Evolutionary conservation across 768 basidiomycete genomes (phyloP).

Genomic region (Lyophyllum semitale): DNA sequence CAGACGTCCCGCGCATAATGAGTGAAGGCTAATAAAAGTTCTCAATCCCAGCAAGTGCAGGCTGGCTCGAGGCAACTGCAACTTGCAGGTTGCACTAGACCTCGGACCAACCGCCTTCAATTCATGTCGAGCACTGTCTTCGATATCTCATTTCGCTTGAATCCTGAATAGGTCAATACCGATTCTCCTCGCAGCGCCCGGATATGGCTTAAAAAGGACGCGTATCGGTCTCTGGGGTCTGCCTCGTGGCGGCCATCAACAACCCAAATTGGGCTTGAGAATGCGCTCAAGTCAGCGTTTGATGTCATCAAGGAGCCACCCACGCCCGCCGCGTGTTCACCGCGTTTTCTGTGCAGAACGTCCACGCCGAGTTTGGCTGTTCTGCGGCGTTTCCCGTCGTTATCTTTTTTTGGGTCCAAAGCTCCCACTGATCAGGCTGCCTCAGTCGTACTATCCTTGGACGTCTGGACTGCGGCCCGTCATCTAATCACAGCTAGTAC

Average conservation of each 20-base stretch:
- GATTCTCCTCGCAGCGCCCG: background rate
- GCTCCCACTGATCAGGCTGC: background rate
- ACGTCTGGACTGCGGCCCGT: background rate
- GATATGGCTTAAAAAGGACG: background rate
- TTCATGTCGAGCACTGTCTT: background rate
- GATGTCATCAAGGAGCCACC: constrained; percentile 6
- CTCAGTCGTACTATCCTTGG: background rate
- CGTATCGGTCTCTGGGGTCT: constrained; percentile 14
- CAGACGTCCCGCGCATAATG: background rate
- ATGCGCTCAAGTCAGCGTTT: constrained; percentile 12
- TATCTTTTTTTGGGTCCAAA: background rate
- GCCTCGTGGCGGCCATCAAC: constrained; percentile 13
- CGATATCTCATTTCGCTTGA: background rate
- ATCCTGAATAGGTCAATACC: background rate
- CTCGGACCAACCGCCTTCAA: background rate
- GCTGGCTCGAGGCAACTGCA: no score
- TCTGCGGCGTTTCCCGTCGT: constrained; percentile 5
- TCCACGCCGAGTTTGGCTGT: background rate
- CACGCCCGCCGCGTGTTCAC: constrained; percentile 20
- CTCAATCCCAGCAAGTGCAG: background rate
- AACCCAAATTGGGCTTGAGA: constrained; percentile 16
- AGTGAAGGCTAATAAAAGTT: no score
- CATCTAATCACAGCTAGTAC: background rate
- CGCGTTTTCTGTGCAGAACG: constrained; percentile 12
- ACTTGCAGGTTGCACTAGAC: background rate